Evolutionary conservation across 805 yeast species (phyloP).

Genomic region (Cephaloascus fragrans): DNA sequence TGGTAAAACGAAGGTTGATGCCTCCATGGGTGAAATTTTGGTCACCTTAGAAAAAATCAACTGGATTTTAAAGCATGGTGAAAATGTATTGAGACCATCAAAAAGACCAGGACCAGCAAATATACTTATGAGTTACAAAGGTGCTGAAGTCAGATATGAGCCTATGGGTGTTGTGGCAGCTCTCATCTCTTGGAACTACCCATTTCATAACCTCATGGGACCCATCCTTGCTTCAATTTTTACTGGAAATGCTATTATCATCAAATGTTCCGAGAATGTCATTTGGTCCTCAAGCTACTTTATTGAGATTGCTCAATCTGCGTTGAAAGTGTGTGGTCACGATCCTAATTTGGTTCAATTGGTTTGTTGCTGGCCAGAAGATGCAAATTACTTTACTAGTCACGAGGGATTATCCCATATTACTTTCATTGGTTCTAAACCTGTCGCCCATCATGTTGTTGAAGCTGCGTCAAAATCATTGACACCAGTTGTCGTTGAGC

Average conservation of each 20-base stretch:
- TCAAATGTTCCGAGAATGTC: slow-evolving; percentile 94
- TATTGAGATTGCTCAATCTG: slow-evolving; percentile 58
- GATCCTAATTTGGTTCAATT: slow-evolving; percentile 81
- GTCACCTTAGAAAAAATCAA: slow-evolving; percentile 88
- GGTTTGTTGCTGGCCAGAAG: slow-evolving; percentile 81
- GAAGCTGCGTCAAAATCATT: slow-evolving; percentile 75
- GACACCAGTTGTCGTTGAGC: slow-evolving; percentile 91
- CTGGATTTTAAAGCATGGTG: slow-evolving; percentile 87
- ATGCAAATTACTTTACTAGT: slow-evolving; percentile 77
- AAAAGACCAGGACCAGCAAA: slow-evolving; percentile 83
- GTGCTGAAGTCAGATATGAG: slow-evolving; percentile 89
- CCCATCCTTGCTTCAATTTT: slow-evolving; percentile 85
- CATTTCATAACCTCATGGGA: slow-evolving; percentile 89
- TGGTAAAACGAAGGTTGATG: slow-evolving; percentile 93
- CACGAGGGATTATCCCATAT: slow-evolving; percentile 80
- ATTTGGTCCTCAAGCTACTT: slow-evolving; percentile 89
- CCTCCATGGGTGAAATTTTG: slow-evolving; percentile 92
- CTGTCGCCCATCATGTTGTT: slow-evolving; percentile 84
- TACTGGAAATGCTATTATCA: slow-evolving; percentile 84
- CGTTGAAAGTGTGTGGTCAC: slow-evolving; percentile 63
- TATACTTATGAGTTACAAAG: slow-evolving; percentile 78
- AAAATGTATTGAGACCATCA: slow-evolving; percentile 55
- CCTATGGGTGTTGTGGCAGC: slow-evolving; percentile 88
- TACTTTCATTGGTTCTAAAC: slow-evolving; percentile 93
- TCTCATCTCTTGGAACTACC: slow-evolving; percentile 94